Evolutionary conservation across 2,329 filamentous ascomycete genomes (phyloP), one percentile per base, ranked within the genome.

Genomic region (Aspergillus sp.): DNA sequence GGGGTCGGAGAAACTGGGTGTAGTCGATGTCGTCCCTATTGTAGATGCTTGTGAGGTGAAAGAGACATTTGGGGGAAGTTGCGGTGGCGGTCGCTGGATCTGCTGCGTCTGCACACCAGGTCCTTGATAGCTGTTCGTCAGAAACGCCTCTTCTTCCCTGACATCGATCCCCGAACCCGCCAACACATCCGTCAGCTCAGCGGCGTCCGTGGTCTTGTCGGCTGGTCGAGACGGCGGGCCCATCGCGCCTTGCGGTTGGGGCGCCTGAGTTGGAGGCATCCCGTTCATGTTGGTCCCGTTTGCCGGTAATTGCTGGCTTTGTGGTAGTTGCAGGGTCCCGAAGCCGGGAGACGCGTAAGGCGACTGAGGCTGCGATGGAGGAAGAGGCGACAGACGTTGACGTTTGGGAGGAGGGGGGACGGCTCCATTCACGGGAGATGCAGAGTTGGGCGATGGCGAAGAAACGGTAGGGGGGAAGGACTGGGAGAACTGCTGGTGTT

Each of bases 111-210:
- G 52, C 31, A 49, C 49, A 35, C 47, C 51, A 69, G 33, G 66
- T 60, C 37, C 59, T 46, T 47, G 64, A 56, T 52, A 69, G 51
- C 52, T 66, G 51, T 52, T 78, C 27, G 84, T 79, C 57, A 91
- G 69, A 44, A 78, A 83, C 47, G 86, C 83, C 51, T 93, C 85
- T 57, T 94, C 88, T 43, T 86, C 86, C 37, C 81, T 78, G 29
- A 94, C 62, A 63, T 94, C 84, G 42, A 95, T 86, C 30, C 86
- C 86, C 11, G 86, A 89, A 12, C 82, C 84, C 12, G 80, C 80
- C 34, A 94, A 62, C 31, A 86, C 82, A 61, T 95, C 88, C 43
- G 81, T 84, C 28, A 88, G 72, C 49, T 93, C 85, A 47, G 88
- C 57, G 30, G 60, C 57, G 59, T 74, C 60, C 34, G 69, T 71